Percentiles rank a stretch among this genome's conserved stretches.
Conservation (phyloP, 768 basidiomycete genomes). For the Tubosaeta sp. region DNA sequence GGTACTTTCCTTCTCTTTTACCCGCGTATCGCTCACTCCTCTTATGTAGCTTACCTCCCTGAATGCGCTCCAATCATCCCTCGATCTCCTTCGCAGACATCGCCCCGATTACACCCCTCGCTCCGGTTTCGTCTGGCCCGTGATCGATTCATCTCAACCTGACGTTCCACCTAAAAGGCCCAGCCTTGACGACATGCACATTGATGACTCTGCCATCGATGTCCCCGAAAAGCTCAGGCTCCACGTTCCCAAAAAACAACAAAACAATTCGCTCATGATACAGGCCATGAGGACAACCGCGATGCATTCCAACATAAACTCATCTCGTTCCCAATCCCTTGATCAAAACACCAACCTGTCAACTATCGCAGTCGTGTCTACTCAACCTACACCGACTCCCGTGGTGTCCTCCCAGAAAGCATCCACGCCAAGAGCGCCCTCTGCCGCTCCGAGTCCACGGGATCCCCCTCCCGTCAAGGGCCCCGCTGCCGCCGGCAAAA, state of each 20-base stretch:
- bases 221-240: constrained; percentile 20
- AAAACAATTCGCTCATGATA: constrained; percentile 64
- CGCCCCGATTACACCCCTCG: constrained; percentile 82
- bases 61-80: constrained; percentile 68
- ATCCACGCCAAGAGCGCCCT: constrained; percentile 30
- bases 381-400: constrained; percentile 30
- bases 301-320: constrained; percentile 55
- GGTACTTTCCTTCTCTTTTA: constrained; percentile 38
- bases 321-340: constrained; percentile 35
- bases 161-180: constrained; percentile 41
- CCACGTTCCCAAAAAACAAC: constrained; percentile 47
- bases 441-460: constrained; percentile 37
- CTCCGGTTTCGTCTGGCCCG: constrained; percentile 83
- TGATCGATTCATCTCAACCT: constrained; percentile 51
- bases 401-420: constrained; percentile 30
- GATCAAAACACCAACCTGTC: constrained; percentile 27
- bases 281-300: constrained; percentile 82
- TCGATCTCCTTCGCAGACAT: constrained; percentile 67
- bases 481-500: constrained; percentile 52
- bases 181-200: constrained; percentile 24
- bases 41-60: constrained; percentile 58
- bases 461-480: constrained; percentile 44
- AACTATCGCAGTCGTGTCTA: constrained; percentile 20
- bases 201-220: constrained; percentile 18
- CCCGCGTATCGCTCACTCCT: background rate